Conservation (phyloP, 2,329 filamentous ascomycete genomes). For the Sarocladium strictum region DNA sequence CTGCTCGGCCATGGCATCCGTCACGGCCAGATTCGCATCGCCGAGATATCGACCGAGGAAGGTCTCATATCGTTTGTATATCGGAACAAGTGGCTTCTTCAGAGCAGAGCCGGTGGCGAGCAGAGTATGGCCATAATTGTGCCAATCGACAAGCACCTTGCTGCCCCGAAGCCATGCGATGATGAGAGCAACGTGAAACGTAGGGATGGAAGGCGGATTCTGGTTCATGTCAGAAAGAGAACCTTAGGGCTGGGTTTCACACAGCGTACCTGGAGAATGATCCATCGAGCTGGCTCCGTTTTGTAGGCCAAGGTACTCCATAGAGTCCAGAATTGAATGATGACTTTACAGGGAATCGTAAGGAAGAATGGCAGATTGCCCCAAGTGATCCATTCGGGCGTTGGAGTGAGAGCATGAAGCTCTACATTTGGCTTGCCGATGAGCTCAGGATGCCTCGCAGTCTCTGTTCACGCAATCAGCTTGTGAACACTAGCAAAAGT, state of each 20-base stretch:
- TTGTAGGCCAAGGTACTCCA: conserved; percentile 67
- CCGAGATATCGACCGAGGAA: conserved; percentile 61
- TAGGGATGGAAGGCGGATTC: conserved; percentile 94
- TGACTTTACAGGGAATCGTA: conserved; percentile 74
- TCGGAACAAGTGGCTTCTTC: conserved; percentile 66
- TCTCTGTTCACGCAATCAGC: conserved; percentile 47
- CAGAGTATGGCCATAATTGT: conserved; percentile 97
- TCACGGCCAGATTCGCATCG: conserved; percentile 77
- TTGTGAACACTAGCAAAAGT: neutral
- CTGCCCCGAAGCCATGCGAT: conserved; percentile 74
- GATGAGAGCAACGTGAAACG: conserved; percentile 67
- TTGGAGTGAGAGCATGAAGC: conserved; percentile 62
- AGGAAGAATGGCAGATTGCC: conserved; percentile 71
- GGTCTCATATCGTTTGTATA: conserved; percentile 75
- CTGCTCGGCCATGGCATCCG: conserved; percentile 76
- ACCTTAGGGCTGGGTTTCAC: neutral
- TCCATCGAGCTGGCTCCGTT: conserved; percentile 71
- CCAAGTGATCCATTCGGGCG: conserved; percentile 61
- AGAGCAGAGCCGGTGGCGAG: conserved; percentile 55
- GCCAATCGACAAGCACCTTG: conserved; percentile 88
- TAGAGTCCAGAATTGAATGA: conserved; percentile 73
- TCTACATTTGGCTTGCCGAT: conserved; percentile 61
- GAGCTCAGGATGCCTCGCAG: conserved; percentile 73
- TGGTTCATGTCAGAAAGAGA: conserved; percentile 29
- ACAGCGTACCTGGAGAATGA: conserved; percentile 69